Conservation (phyloP, 768 basidiomycete species). For the Cystofilobasidium ferigula region DNA sequence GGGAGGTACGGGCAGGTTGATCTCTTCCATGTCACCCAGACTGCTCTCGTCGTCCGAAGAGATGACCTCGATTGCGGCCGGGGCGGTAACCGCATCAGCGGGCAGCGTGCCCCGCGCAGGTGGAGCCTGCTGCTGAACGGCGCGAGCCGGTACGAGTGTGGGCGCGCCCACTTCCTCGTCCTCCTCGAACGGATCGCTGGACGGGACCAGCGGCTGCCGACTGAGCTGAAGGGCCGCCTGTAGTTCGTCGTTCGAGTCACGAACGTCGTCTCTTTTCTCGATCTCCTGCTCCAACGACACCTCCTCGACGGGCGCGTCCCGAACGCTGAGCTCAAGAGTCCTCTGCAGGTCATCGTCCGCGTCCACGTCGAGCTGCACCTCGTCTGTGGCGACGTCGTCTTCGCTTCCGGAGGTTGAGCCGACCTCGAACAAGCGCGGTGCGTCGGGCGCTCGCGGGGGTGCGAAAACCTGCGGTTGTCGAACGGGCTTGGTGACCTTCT, state of each 20-base stretch:
- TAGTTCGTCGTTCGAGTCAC: background rate
- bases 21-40: background rate
- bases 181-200: no score
- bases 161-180: no score
- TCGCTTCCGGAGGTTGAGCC: slow-evolving; percentile 35
- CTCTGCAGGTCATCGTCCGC: slow-evolving; percentile 14
- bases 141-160: no score
- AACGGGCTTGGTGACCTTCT: slow-evolving; percentile 24
- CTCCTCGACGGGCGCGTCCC: background rate
- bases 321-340: slow-evolving; percentile 4
- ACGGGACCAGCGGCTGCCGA: background rate
- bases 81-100: no score
- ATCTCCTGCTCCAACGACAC: background rate
- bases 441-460: slow-evolving; percentile 36
- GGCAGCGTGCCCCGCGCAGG: no score
- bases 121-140: no score
- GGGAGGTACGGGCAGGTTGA: background rate
- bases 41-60: background rate
- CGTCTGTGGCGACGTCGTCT: background rate
- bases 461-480: slow-evolving; percentile 15
- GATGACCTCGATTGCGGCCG: background rate
- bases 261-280: background rate
- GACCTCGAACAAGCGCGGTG: slow-evolving; percentile 48
- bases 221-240: background rate
- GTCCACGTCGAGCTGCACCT: background rate